Evolutionary conservation across 2,329 filamentous ascomycete genomes (phyloP), one percentile per base, ranked within the genome.

Genomic region (Amesomyces nigricolor): DNA sequence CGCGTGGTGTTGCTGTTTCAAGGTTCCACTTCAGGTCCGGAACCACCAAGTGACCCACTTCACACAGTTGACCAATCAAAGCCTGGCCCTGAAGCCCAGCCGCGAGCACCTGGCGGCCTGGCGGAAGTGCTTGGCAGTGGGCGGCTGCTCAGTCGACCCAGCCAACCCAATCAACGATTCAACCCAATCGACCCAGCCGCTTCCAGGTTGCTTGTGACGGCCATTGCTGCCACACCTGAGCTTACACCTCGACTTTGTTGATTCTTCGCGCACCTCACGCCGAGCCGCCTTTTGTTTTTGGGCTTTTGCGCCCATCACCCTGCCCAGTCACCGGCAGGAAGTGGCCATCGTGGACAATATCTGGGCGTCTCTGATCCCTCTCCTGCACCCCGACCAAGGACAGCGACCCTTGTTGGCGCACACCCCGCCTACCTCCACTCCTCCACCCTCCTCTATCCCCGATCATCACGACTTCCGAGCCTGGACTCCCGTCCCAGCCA

Each of bases 231-330:
- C 29, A 35, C 9, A 35, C 11, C 32, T 9, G 13, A 45, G 48
- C 56, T 54, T 56, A 45, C 14, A 37, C 19, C 35, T 26, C 37
- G 45, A 13, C 43, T 43, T 46, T 43, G 32, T 29, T 26, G 30
- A 39, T 37, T 47, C 47, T 29, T 11, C 53, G 22, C 43, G 22
- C 32, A 39, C 14, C 29, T 42, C 14, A 37, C 43, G 47, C 39
- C 29, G 17, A 47, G 19, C 29, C 40, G 38, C 19, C 53, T 32
- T 51, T 47, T 42, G 48, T 30, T 46, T 14, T 42, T 26, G 57
- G 55, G 55, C 57, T 60, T 16, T 47, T 42, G 55, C 46, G 57
- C 59, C 57, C 55, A 51, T 54, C 50, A 52, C 52, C 57, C 47
- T 45, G 30, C 40, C 50, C 16, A 47, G 16, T 42, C 32, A 43